Conservation (phyloP, 352 stramenopile species). For the Elongisporangium prolatum region DNA sequence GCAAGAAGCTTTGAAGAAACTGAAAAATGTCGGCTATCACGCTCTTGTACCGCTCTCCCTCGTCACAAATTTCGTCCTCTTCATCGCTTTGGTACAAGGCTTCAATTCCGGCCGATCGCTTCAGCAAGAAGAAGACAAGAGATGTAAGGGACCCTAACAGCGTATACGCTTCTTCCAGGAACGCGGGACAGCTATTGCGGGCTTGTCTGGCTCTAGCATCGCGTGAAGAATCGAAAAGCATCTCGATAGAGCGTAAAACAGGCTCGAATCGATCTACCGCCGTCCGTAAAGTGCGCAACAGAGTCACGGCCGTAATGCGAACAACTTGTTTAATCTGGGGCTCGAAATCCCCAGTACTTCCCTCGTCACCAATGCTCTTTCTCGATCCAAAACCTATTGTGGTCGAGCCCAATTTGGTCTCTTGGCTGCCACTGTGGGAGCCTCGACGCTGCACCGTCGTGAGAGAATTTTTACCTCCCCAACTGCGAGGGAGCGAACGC, state of each 20-base stretch:
- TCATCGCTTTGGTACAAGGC: conserved; percentile 20
- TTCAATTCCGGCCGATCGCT: conserved; percentile 39
- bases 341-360: conserved; percentile 12
- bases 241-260: conserved; percentile 41
- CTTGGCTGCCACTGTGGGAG: conserved; percentile 12
- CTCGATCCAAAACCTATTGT: background rate
- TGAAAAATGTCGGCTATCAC: conserved; percentile 44
- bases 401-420: conserved; percentile 6
- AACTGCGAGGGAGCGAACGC: conserved; percentile 56
- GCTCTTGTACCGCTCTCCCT: conserved; percentile 13
- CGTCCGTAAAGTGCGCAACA: conserved; percentile 32
- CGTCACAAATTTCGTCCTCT: conserved; percentile 12
- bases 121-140: conserved; percentile 54
- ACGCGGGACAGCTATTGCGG: conserved; percentile 1
- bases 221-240: conserved; percentile 21
- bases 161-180: conserved; percentile 35
- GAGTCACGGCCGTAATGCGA: conserved; percentile 31
- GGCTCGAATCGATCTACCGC: conserved; percentile 52
- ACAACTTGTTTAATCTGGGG: conserved; percentile 29
- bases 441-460: conserved; percentile 20
- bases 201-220: conserved; percentile 1
- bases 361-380: conserved; percentile 1
- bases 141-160: conserved; percentile 48
- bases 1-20: conserved; percentile 44
- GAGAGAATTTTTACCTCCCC: conserved; percentile 47